Evolutionary conservation across 2,329 filamentous ascomycete species (phyloP).

Genomic region (Pezicula neosporulosa): DNA sequence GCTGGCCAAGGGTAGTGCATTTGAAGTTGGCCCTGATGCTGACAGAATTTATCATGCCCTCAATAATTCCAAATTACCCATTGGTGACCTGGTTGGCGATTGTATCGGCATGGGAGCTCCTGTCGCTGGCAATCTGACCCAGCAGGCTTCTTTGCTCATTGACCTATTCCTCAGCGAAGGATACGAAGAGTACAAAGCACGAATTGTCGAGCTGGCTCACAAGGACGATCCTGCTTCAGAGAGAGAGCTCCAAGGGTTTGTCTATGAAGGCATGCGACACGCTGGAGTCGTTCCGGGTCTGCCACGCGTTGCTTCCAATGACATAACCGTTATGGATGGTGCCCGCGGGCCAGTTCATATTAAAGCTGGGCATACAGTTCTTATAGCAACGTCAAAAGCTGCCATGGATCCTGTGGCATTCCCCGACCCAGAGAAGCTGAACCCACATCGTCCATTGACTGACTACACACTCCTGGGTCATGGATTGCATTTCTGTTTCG

Average conservation of each 20-base stretch:
- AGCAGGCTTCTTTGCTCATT: constrained; percentile 49
- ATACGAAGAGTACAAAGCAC: constrained; percentile 46
- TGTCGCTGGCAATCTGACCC: constrained; percentile 47
- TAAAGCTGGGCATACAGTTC: constrained; percentile 38
- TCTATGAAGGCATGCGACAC: constrained; percentile 52
- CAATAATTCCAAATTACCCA: constrained; percentile 39
- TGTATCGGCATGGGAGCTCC: constrained; percentile 47
- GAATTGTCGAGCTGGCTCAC: constrained; percentile 46
- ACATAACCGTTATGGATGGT: constrained; percentile 40
- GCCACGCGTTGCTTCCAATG: constrained; percentile 43
- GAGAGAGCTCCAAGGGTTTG: constrained; percentile 47
- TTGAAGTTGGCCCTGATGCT: constrained; percentile 44
- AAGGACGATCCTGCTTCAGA: constrained; percentile 37
- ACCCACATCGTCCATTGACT: constrained; percentile 37
- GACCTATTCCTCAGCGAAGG: constrained; percentile 46
- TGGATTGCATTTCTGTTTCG: constrained; percentile 38
- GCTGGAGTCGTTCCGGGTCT: constrained; percentile 48
- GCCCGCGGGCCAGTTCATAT: constrained; percentile 41
- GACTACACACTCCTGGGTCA: constrained; percentile 36
- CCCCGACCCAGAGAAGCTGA: constrained; percentile 35
- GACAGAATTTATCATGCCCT: constrained; percentile 49
- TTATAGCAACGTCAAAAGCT: constrained; percentile 39
- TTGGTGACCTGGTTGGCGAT: constrained; percentile 45
- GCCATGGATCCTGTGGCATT: constrained; percentile 36
- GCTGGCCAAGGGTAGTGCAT: constrained; percentile 44